Base-by-base conservation (phyloP, 2,329 filamentous ascomycete genomes). In the Elsinoe australis region DNA sequence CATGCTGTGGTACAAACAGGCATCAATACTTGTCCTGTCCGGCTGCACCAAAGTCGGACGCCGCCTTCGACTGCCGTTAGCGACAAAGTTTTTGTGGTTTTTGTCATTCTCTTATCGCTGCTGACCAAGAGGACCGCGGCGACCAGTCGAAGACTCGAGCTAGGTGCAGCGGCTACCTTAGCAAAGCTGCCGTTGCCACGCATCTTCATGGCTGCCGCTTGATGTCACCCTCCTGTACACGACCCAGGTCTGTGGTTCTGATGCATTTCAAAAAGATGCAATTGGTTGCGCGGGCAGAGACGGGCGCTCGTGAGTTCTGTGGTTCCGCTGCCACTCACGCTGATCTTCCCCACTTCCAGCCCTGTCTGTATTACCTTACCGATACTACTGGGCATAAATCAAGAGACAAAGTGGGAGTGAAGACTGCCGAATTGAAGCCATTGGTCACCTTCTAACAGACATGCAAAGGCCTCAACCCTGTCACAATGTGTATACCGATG, bases 51-150 rank as follows among this genome's bases (percentile, higher is more conserved):
- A 29, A 32, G 24, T 14, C 39, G 39, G 39, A 44, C 26, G 14
- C 28, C 26, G 39, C 39, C 39, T 18, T 44, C 5, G 21, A 18
- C 24, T 44, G 39, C 39, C 24, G 12, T 32, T 32, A 44, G 39
- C 24, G 39, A 19, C 39, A 32, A 32, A 9, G 15, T 12, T 9
- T 14, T 12, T 24, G 28, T 44, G 39, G 24, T 44, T 44, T 32
- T 44, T 44, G 39, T 44, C 39, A 44, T 9, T 3, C 18, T 26
- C 24, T 44, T 44, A 32, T 44, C 39, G 28, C 5, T 9, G 24
- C 22, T 44, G 39, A 32, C 39, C 19, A 41, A 41, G 28, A 12
- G 10, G 14, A 14, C 28, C 19, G 21, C 2, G 17, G 7, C n/a
- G 8, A 41, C 36, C 36, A 41, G 36, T 26, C 15, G 28, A 14